A percentile compares a stretch with the other conserved stretches of the same genome.
Conservation (phyloP, 805 yeast species). For the Kazachstania taianensis region DNA sequence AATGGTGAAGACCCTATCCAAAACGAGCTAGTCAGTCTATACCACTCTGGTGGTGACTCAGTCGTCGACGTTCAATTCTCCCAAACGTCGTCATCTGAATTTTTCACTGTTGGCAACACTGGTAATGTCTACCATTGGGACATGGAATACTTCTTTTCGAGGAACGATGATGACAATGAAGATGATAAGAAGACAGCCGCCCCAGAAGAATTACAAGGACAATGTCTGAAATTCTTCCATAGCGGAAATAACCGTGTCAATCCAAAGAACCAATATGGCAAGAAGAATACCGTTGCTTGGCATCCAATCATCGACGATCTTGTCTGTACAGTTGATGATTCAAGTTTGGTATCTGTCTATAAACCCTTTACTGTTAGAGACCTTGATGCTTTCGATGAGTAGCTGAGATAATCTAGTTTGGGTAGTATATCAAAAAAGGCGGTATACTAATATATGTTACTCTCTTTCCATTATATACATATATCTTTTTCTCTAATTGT, state of each 20-base stretch:
- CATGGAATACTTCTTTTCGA: slow-evolving; percentile 32
- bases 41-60: slow-evolving; percentile 27
- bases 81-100: slow-evolving; percentile 22
- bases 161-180: slow-evolving; percentile 36
- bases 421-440: no score
- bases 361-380: slow-evolving; percentile 18
- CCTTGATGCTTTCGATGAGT: slow-evolving; percentile 2
- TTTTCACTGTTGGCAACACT: slow-evolving; percentile 25
- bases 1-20: slow-evolving; percentile 24
- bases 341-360: slow-evolving; percentile 24
- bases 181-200: slow-evolving; percentile 30
- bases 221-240: slow-evolving; percentile 24
- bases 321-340: slow-evolving; percentile 27
- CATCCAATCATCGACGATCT: slow-evolving; percentile 26
- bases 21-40: slow-evolving; percentile 19
- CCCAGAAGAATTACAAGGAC: slow-evolving; percentile 21
- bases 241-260: slow-evolving; percentile 21
- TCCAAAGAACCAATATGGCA: slow-evolving; percentile 11
- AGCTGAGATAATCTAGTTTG: not conserved
- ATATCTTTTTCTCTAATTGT: no score
- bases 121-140: slow-evolving; percentile 31
- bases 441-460: no score
- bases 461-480: no score
- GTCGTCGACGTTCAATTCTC: slow-evolving; percentile 27
- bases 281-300: slow-evolving; percentile 23